Base-by-base conservation (phyloP, 2,329 filamentous ascomycete genomes). In the Colletotrichum limetticola region DNA sequence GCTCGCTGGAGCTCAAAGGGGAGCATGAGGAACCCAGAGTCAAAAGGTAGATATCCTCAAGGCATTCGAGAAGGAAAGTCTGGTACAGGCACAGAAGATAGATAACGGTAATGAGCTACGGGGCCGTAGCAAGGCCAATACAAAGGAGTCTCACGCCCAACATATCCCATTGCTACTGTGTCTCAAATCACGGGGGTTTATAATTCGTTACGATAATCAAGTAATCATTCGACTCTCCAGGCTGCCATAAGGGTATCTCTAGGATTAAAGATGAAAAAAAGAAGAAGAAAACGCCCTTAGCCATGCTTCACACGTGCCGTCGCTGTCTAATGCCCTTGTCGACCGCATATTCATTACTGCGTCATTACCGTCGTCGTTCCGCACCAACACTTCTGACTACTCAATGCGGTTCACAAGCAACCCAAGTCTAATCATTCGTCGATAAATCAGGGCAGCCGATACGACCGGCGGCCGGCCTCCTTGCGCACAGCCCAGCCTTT, bases 401-500 rank as follows among this genome's bases (percentile, higher is more conserved):
- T 42, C 9, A 28, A 19, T 52, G n/a, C n/a, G n/a, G 32, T 32
- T 16, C 14, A 26, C 19, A 14, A 30, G 19, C 19, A 11, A 24
- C 22, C 14, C 19, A 32, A n/a, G 8, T 28, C 12, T 52, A 49
- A 49, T 46, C 3, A 7, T 9, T n/a, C n/a, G 5, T 8, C 4
- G 1, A 8, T 8, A n/a, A 8, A 42, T 73, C 66, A 71, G 30
- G n/a, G 16, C 52, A 62, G 55, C 35, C 22, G 52, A 26, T 46
- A 58, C 2, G 52, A 35, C 6, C 46, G 58, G 22, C 58, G 63
- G 4, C 62, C 77, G 1, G 77, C 77, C 77, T 90, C 88, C 66
- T 79, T 83, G 62, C 87, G 85, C 19, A 90, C 83, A 5, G 94
- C 95, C 95, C 95, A 97, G 30, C 95, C 95, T 83, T 98, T 98